Percentiles rank a stretch among this genome's conserved stretches.
phyloP scores from a whole-genome alignment of 2,329 filamentous ascomycete species.

The Colletotrichum sp. region DNA sequence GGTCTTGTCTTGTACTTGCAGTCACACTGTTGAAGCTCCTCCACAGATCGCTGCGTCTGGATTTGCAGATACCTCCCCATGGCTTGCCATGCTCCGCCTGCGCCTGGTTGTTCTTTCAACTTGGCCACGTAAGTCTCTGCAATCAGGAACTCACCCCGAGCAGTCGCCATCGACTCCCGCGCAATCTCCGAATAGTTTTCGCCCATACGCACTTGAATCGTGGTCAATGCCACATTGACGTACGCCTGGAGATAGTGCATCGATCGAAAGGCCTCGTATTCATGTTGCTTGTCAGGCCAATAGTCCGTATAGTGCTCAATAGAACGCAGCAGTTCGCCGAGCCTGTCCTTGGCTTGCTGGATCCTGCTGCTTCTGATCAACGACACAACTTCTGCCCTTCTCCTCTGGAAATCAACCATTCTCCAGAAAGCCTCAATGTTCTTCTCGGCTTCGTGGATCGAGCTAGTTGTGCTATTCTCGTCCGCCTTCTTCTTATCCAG shows the following conservation, averaged over 20 bases:
- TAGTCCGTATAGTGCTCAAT: neutral
- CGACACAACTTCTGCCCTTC: neutral
- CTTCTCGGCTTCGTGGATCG: neutral
- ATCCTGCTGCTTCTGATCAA: neutral
- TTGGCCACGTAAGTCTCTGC: neutral
- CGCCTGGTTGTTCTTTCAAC: neutral
- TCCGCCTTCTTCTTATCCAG: neutral
- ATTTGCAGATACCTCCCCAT: neutral
- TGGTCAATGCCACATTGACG: neutral
- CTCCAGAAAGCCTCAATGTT: neutral
- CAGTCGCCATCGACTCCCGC: neutral
- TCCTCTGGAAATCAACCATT: slow-evolving; percentile 4
- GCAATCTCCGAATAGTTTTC: neutral
- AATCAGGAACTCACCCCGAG: neutral
- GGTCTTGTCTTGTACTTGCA: neutral
- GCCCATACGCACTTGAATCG: neutral
- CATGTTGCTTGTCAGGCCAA: neutral
- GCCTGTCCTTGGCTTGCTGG: neutral
- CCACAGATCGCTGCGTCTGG: neutral
- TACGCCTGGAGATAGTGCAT: slow-evolving; percentile 5
- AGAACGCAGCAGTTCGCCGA: neutral
- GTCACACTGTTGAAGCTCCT: neutral
- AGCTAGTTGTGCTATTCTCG: neutral
- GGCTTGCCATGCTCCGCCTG: neutral
- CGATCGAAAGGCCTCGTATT: neutral